Conservation (phyloP, 352 stramenopile genomes). For the Phytophthora syringae region DNA sequence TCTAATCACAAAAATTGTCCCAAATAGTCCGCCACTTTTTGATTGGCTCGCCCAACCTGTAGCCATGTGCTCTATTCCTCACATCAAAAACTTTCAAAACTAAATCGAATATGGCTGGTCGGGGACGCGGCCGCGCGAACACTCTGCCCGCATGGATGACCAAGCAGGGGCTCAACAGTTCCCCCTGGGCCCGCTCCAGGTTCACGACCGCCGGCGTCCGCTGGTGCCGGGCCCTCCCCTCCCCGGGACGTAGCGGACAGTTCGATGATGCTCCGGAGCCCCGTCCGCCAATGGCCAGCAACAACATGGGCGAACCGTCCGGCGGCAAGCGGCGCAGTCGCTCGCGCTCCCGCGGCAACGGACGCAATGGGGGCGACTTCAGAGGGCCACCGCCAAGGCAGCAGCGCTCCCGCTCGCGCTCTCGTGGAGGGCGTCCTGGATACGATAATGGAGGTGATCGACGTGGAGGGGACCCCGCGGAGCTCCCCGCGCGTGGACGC, state of each 20-base stretch:
- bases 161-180: conserved; percentile 43
- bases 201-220: conserved; percentile 12
- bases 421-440: conserved; percentile 18
- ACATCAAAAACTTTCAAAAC: not conserved
- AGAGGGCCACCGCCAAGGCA: conserved; percentile 20
- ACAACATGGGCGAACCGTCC: conserved; percentile 26
- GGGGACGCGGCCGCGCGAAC: conserved; percentile 71
- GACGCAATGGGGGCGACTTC: conserved; percentile 10
- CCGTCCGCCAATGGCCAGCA: conserved; percentile 13
- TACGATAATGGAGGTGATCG: conserved; percentile 17
- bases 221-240: conserved; percentile 6
- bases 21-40: not conserved
- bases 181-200: conserved; percentile 12
- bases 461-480: too few relatives aligned
- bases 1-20: conserved; percentile 4
- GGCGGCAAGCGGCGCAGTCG: conserved; percentile 31
- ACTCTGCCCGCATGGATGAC: conserved; percentile 91
- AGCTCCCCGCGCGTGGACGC: too few relatives aligned
- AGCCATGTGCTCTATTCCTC: conserved; percentile 22
- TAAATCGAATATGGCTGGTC: conserved; percentile 70
- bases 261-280: conserved; percentile 70
- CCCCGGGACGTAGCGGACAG: conserved; percentile 53
- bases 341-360: conserved; percentile 25
- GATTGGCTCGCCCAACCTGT: conserved; percentile 3
- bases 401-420: conserved; percentile 38